Conservation (phyloP, 2,329 filamentous ascomycete species). For the Pyrenochaeta sp. region DNA sequence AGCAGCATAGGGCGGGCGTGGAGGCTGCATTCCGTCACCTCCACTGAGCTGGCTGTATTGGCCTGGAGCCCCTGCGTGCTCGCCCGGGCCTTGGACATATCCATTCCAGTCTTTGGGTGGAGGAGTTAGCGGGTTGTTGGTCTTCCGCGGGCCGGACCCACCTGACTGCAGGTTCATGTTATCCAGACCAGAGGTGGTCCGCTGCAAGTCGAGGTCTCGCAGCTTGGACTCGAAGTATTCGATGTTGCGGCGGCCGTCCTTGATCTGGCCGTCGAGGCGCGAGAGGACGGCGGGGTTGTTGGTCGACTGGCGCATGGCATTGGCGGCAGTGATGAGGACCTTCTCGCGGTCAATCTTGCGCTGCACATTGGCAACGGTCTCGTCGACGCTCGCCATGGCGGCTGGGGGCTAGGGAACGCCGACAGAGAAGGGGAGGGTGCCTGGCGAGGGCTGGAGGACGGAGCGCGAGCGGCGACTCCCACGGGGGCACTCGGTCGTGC, state of each 20-base stretch:
- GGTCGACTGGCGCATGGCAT: conserved; percentile 93
- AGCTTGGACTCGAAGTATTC: conserved; percentile 95
- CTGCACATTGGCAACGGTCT: conserved; percentile 79
- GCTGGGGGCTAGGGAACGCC: conserved; percentile 12
- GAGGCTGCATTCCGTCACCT: conserved; percentile 78
- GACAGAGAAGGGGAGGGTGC: conserved; percentile 37
- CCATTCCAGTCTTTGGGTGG: conserved; percentile 74
- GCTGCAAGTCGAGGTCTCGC: conserved; percentile 84
- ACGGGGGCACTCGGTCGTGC: conserved; percentile 30
- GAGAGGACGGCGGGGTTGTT: conserved; percentile 92
- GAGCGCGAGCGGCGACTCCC: conserved; percentile 29
- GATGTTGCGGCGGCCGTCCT: conserved; percentile 90
- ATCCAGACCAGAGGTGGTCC: conserved; percentile 71
- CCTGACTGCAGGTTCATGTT: conserved; percentile 69
- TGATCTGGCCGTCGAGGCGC: conserved; percentile 90
- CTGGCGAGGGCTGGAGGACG: conserved; percentile 32
- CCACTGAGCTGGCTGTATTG: conserved; percentile 68
- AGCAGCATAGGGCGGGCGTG: conserved; percentile 78
- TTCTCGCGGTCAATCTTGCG: conserved; percentile 98
- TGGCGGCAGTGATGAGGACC: conserved; percentile 91
- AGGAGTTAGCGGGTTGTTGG: conserved; percentile 56
- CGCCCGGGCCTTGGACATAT: conserved; percentile 64
- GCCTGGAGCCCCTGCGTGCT: conserved; percentile 63
- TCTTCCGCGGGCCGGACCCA: conserved; percentile 47
- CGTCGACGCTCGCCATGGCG: conserved; percentile 66